These are phyloP conservation scores for Bipolaris victoriae DNA, from an alignment of 2,329 filamentous ascomycete genomes.

Conservation along the genomic window DNA sequence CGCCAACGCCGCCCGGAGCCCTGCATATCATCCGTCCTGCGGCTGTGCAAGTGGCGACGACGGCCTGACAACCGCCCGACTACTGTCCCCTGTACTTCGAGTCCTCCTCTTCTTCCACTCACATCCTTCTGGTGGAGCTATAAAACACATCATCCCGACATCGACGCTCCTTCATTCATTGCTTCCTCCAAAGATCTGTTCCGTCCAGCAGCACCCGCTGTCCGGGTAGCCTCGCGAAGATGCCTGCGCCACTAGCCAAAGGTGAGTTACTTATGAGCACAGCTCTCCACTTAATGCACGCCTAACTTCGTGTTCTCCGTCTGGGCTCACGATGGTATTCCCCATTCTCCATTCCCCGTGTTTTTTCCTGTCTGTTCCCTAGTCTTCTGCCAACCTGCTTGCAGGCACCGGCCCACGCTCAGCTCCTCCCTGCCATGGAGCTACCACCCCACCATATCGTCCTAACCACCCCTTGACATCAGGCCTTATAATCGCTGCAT, in stretches of 20 bases:
- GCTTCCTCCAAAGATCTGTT: neutral
- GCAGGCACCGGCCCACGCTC: constrained; percentile 37
- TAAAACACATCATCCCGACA: neutral
- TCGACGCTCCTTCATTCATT: neutral
- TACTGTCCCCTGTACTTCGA: neutral
- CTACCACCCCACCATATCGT: constrained; percentile 19
- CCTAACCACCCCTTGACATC: constrained; percentile 39
- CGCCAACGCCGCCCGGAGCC: constrained; percentile 9
- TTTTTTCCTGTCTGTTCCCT: neutral
- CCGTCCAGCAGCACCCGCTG: neutral
- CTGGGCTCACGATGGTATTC: constrained; percentile 1
- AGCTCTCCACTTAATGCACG: constrained; percentile 30
- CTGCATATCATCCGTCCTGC: constrained; percentile 8
- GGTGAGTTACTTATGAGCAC: constrained; percentile 37
- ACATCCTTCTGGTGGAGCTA: neutral
- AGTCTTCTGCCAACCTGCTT: constrained; percentile 39
- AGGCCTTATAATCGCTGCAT: constrained; percentile 69
- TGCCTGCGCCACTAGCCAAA: constrained; percentile 52
- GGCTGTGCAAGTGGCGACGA: constrained; percentile 16
- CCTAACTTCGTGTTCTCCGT: constrained; percentile 30
- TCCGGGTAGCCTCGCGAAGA: constrained; percentile 14
- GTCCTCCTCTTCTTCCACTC: constrained; percentile 6
- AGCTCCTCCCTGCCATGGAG: constrained; percentile 14
- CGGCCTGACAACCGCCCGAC: constrained; percentile 2
- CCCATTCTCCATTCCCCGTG: neutral